Conservation (phyloP, 352 stramenopile genomes). For the Phytophthora ohioensis region DNA sequence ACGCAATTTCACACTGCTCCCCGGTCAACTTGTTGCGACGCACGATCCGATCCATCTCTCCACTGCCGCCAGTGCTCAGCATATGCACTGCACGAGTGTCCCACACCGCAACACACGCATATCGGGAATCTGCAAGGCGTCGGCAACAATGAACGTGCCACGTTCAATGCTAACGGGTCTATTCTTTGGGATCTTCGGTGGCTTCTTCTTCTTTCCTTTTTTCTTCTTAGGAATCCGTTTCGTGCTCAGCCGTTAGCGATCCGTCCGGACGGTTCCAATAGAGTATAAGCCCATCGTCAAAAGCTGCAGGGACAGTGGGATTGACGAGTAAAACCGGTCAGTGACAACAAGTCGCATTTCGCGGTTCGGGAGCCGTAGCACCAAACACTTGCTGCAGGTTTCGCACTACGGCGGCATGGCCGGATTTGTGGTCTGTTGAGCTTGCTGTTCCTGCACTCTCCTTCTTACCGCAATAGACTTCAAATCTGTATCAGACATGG, state of each 20-base stretch:
- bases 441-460: not conserved
- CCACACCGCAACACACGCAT: constrained; percentile 7
- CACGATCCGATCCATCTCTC: constrained; percentile 2
- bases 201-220: constrained; percentile 5
- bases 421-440: not conserved
- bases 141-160: constrained; percentile 2
- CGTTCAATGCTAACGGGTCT: constrained; percentile 7
- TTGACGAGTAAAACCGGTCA: constrained; percentile 19
- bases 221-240: constrained; percentile 14
- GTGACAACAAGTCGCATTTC: constrained; percentile 18
- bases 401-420: not conserved
- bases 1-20: constrained; percentile 8
- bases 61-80: not conserved
- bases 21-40: constrained; percentile 1
- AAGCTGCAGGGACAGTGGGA: constrained; percentile 22
- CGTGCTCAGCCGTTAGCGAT: constrained; percentile 17
- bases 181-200: constrained; percentile 2
- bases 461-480: constrained; percentile 6
- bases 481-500: not conserved
- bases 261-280: constrained; percentile 15
- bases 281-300: constrained; percentile 21
- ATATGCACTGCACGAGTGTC: constrained; percentile 10
- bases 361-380: not conserved
- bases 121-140: not conserved
- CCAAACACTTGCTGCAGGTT: constrained; percentile 24